Percentiles rank a stretch among this genome's conserved stretches.
Evolutionary conservation across 1,284 basidiomycete genomes (phyloP).

Genomic region (Heterobasidion parviporum): DNA sequence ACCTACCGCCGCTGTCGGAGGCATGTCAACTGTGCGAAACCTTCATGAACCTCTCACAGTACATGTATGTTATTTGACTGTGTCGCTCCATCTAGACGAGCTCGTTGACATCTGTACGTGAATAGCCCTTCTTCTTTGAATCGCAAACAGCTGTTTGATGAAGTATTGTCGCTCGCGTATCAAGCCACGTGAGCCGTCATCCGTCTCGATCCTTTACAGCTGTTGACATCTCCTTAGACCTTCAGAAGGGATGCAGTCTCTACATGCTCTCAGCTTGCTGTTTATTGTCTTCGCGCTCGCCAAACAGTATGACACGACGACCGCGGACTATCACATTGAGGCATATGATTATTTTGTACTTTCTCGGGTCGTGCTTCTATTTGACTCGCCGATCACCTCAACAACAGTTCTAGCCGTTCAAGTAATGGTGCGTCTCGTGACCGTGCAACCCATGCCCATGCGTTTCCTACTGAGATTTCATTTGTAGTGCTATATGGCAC

Average conservation of each 20-base stretch:
- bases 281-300: slow-evolving; percentile 37
- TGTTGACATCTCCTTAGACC: slow-evolving; percentile 1
- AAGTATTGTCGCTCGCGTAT: slow-evolving; percentile 39
- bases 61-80: slow-evolving; percentile 5
- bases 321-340: slow-evolving; percentile 33
- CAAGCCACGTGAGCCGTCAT: slow-evolving; percentile 15
- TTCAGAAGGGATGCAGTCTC: slow-evolving; percentile 6
- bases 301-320: slow-evolving; percentile 36
- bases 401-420: slow-evolving; percentile 47
- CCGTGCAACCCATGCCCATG: neutral
- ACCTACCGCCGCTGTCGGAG: slow-evolving; percentile 12
- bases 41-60: slow-evolving; percentile 10
- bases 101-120: neutral
- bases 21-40: slow-evolving; percentile 9
- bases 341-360: slow-evolving; percentile 53
- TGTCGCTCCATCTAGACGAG: too few species aligned
- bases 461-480: neutral
- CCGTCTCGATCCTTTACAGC: neutral
- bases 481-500: slow-evolving; percentile 43
- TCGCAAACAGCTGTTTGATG: slow-evolving; percentile 33
- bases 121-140: neutral
- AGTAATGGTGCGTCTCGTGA: slow-evolving; percentile 33
- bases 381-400: slow-evolving; percentile 34
- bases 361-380: slow-evolving; percentile 40
- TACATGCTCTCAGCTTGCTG: slow-evolving; percentile 44